Evolutionary conservation across 2,329 filamentous ascomycete genomes (phyloP).

Genomic region (Epicoccum sorghinum): DNA sequence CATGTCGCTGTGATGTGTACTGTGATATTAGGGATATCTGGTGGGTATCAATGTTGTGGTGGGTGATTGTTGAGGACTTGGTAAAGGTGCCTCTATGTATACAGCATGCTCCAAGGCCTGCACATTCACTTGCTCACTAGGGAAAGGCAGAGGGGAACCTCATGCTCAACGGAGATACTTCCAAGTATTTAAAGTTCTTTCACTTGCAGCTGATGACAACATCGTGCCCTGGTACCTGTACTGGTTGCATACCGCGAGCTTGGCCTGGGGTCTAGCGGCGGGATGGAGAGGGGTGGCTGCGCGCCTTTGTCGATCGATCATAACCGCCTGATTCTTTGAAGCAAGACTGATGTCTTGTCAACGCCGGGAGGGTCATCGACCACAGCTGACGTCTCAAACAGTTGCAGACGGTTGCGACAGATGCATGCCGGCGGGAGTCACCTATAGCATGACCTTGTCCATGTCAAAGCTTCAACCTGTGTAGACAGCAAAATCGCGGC

Average conservation of each 20-base stretch:
- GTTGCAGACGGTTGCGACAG: neutral
- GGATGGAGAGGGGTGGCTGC: conserved; percentile 31
- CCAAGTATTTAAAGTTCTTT: conserved; percentile 29
- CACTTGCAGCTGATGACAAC: conserved; percentile 19
- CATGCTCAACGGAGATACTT: neutral
- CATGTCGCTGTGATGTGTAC: neutral
- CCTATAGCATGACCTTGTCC: neutral
- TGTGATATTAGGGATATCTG: neutral
- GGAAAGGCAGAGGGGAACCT: neutral
- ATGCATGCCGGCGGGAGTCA: neutral
- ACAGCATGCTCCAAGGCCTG: no score
- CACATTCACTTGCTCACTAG: no score
- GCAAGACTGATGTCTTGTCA: neutral
- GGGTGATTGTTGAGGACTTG: no score
- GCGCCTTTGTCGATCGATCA: conserved; percentile 38
- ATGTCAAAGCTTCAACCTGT: no score
- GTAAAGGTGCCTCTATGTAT: no score
- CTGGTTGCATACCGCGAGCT: conserved; percentile 27
- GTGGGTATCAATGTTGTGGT: no score
- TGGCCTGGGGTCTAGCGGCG: conserved; percentile 33
- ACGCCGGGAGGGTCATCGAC: neutral
- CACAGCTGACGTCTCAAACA: neutral
- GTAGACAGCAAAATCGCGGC: conserved; percentile 8
- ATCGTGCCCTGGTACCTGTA: conserved; percentile 24
- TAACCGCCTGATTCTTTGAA: conserved; percentile 10